These are phyloP conservation scores for Aspergillus sp. DNA, from an alignment of 2,329 filamentous ascomycete genomes.

Conservation along the genomic window DNA sequence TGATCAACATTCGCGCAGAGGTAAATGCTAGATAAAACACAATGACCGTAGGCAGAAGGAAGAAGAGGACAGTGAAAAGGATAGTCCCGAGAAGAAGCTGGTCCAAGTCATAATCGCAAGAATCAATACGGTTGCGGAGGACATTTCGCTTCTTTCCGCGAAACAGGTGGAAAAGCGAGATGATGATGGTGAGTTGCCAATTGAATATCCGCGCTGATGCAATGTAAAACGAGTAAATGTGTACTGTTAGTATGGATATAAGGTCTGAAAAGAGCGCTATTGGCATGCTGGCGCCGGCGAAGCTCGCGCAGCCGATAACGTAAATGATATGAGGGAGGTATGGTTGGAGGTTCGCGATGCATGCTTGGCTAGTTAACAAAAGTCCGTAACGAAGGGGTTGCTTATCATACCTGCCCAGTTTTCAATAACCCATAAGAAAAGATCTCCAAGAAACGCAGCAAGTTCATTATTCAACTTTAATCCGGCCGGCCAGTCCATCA, in stretches of 20 bases:
- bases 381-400: background rate
- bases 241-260: constrained; percentile 83
- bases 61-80: constrained; percentile 91
- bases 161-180: constrained; percentile 97
- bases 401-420: constrained; percentile 77
- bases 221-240: constrained; percentile 98
- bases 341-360: constrained; percentile 74
- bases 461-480: constrained; percentile 94
- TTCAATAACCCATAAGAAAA: constrained; percentile 98
- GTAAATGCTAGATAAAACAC: constrained; percentile 98
- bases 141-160: constrained; percentile 98
- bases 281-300: constrained; percentile 94
- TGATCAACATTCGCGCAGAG: constrained; percentile 89
- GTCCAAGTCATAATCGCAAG: constrained; percentile 97
- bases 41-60: constrained; percentile 87
- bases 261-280: constrained; percentile 95
- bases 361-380: constrained; percentile 50
- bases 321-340: constrained; percentile 83
- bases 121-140: constrained; percentile 94
- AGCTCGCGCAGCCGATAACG: constrained; percentile 90
- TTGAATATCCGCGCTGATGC: constrained; percentile 96
- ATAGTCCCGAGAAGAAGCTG: constrained; percentile 96
- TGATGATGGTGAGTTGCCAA: constrained; percentile 96
- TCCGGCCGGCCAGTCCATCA: constrained; percentile 93
- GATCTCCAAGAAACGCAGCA: constrained; percentile 87